Percentiles rank a stretch among this genome's conserved stretches.
phyloP scores from a whole-genome alignment of 2,329 filamentous ascomycete species.

The Penicillium sp. region DNA sequence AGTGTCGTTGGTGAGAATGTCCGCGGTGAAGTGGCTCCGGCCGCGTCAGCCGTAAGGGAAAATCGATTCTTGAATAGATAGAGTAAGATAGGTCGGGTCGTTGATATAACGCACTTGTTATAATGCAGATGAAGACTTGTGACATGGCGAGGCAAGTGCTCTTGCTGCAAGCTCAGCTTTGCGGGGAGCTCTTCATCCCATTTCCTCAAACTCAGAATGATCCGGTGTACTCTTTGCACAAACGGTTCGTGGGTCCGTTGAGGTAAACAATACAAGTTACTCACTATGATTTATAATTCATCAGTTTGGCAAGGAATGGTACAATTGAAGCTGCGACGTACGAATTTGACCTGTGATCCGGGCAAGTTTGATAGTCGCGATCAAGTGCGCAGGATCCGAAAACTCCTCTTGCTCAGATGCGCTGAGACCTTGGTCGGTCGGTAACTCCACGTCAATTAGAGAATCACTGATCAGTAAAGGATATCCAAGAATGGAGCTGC shows the following conservation, averaged over 20 bases:
- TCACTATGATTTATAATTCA: constrained; percentile 9
- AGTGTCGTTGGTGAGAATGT: constrained; percentile 17
- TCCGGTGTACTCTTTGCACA: constrained; percentile 17
- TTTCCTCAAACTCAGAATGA: constrained; percentile 17
- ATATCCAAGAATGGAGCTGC: constrained; percentile 39
- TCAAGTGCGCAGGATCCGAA: constrained; percentile 20
- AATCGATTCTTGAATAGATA: constrained; percentile 25
- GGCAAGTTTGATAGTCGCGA: constrained; percentile 21
- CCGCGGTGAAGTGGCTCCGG: constrained; percentile 7
- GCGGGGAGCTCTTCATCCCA: constrained; percentile 21
- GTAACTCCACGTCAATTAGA: constrained; percentile 28
- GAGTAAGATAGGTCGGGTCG: constrained; percentile 25
- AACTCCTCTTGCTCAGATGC: constrained; percentile 21
- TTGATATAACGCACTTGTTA: constrained; percentile 26
- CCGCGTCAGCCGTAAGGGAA: constrained; percentile 1
- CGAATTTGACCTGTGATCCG: constrained; percentile 22
- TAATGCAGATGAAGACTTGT: constrained; percentile 24
- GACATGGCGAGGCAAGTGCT: constrained; percentile 18
- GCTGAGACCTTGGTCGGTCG: constrained; percentile 20
- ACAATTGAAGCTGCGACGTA: not conserved
- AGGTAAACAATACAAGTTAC: constrained; percentile 16
- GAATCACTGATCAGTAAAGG: constrained; percentile 40
- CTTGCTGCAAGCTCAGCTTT: constrained; percentile 18
- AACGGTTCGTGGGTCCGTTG: constrained; percentile 21
- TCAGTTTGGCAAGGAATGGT: constrained; percentile 4